A percentile compares a stretch with the other conserved stretches of the same genome.
These are phyloP conservation scores for Xylaria sp. DNA, from an alignment of 2,329 filamentous ascomycete species.

Conservation along the genomic window DNA sequence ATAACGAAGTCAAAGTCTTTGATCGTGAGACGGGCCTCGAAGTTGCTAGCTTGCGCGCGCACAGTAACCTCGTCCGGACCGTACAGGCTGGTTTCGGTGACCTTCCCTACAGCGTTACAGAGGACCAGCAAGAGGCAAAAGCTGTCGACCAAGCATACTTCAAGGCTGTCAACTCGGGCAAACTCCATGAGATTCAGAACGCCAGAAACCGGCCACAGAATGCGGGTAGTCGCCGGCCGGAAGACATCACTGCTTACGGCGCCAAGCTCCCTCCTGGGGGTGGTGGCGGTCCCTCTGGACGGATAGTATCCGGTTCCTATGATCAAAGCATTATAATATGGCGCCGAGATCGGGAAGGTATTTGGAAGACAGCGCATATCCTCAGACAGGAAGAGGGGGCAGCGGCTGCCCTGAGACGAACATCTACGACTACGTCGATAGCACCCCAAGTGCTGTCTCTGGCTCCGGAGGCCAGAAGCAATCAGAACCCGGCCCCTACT, in stretches of 20 bases:
- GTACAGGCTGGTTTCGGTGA: constrained; percentile 96
- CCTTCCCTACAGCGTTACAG: constrained; percentile 75
- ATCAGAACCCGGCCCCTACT: constrained; percentile 24
- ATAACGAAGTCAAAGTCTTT: constrained; percentile 94
- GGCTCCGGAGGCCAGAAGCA: constrained; percentile 12
- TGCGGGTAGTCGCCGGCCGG: constrained; percentile 73
- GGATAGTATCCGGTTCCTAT: constrained; percentile 97
- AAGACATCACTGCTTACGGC: constrained; percentile 77
- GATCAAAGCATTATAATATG: constrained; percentile 96
- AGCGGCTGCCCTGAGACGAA: constrained; percentile 46
- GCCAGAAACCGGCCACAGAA: constrained; percentile 53
- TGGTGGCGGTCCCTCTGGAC: constrained; percentile 83
- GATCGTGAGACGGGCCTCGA: constrained; percentile 84
- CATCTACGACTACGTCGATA: constrained; percentile 11
- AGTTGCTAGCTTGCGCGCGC: constrained; percentile 82
- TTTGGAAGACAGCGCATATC: constrained; percentile 78
- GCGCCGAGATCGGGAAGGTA: constrained; percentile 81
- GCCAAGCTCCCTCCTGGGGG: constrained; percentile 89
- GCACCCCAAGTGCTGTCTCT: constrained; percentile 19
- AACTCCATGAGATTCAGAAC: constrained; percentile 45
- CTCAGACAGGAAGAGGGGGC: constrained; percentile 75
- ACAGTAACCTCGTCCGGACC: constrained; percentile 84
- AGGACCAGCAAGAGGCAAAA: constrained; percentile 73
- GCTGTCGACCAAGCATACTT: constrained; percentile 75
- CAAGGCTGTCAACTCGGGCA: constrained; percentile 56